Base-by-base conservation (phyloP, 495 filamentous ascomycete species). In the Articulospora tetracladia region DNA sequence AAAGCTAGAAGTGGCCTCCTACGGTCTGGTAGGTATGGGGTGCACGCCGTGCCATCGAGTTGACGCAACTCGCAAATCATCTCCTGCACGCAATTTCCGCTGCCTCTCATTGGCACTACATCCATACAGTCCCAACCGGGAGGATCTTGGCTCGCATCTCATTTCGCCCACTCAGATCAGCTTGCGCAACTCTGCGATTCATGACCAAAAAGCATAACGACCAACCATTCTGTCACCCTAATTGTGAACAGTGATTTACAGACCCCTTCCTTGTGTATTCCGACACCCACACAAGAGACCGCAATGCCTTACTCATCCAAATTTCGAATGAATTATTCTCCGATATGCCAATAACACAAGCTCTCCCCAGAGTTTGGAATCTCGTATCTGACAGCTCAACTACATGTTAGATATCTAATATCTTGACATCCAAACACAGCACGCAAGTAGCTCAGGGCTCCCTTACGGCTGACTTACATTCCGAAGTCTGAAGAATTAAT, bases 61-160 rank as follows among this genome's bases (percentile, higher is more conserved):
- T 59, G 57, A 59, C 57, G 57, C 57, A 59, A 59, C 57, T 20
- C 47, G 28, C 53, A 41, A 24, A 32, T 32, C 53, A 36, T 52
- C 55, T 58, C 48, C 28, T 59, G 57, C 57, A 59, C 57, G 50
- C 19, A 53, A 59, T 53, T 8, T 26, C 32, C 17, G n/a, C 17
- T 1, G 1, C 2, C 7, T 28, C 17, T 39, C 47, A 59, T 59
- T 59, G 57, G 57, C 15, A 39, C 23, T n/a, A 15, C 6, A 41
- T 12, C 17, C 3, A 23, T 10, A 34, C n/a, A n/a, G 32, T 49
- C 17, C 30, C 27, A 30, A 46, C 36, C 26, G 10, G 57, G 46
- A 20, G 27, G 48, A 20, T 49, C 57, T 34, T 44, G 41, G 41
- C 47, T 53, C 22, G 36, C 30, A 53, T 59, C 57, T 59, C 49